Percentiles rank a stretch among this genome's conserved stretches.
Conservation (phyloP, 768 basidiomycete species). For the Dentipellis fragilis region DNA sequence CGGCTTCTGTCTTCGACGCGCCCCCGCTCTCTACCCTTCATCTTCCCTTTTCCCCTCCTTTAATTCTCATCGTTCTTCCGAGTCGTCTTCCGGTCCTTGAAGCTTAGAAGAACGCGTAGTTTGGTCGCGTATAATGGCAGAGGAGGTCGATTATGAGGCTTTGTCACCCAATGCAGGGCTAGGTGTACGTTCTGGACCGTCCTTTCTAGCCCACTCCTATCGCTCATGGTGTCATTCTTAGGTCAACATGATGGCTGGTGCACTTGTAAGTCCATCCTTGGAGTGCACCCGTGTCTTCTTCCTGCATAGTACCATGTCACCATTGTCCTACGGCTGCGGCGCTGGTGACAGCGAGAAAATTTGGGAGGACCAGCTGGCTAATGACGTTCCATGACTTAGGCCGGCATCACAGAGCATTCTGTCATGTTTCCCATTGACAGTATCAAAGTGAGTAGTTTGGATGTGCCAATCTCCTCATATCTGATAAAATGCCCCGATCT, state of each 20-base stretch:
- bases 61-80: not conserved
- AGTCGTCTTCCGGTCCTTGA: not conserved
- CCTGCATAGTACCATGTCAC: not conserved
- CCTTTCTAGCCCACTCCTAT: constrained; percentile 8
- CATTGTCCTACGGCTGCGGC: not conserved
- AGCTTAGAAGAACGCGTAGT: not conserved
- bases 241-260: constrained; percentile 98
- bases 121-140: constrained; percentile 23
- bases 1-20: not conserved
- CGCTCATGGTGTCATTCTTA: constrained; percentile 17
- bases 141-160: constrained; percentile 56
- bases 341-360: not conserved
- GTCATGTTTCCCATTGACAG: constrained; percentile 99
- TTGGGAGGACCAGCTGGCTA: constrained; percentile 1
- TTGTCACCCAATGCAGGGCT: constrained; percentile 72
- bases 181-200: constrained; percentile 35
- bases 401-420: constrained; percentile 97
- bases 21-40: not conserved
- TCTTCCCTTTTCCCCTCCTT: not conserved
- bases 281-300: not conserved
- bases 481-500: not conserved
- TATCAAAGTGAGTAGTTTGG: constrained; percentile 70
- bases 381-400: constrained; percentile 35
- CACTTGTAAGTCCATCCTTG: constrained; percentile 54
- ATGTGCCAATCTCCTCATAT: not conserved